Conservation (phyloP, 2,329 filamentous ascomycete species). For the Aspergillus amoenus region DNA sequence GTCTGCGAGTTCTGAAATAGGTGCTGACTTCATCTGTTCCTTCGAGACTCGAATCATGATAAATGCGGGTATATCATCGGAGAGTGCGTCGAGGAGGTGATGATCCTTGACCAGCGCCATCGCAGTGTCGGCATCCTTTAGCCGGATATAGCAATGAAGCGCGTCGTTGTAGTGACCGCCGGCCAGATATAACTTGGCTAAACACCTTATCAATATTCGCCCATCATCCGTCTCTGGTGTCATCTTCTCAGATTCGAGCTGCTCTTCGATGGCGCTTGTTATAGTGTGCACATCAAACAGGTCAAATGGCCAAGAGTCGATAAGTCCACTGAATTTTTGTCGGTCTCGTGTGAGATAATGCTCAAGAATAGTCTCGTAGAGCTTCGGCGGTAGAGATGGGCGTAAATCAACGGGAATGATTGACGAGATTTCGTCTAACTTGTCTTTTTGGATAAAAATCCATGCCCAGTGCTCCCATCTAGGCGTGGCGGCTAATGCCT, state of each 20-base stretch:
- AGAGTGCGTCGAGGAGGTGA: slow-evolving; percentile 84
- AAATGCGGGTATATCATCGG: slow-evolving; percentile 86
- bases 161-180: slow-evolving; percentile 81
- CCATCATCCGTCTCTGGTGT: slow-evolving; percentile 80
- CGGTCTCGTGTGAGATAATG: slow-evolving; percentile 84
- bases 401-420: slow-evolving; percentile 78
- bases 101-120: slow-evolving; percentile 84
- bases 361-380: slow-evolving; percentile 86
- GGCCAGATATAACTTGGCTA: slow-evolving; percentile 82
- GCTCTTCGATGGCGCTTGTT: slow-evolving; percentile 75
- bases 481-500: slow-evolving; percentile 74
- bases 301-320: slow-evolving; percentile 81
- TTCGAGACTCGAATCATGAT: slow-evolving; percentile 81
- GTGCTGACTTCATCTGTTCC: slow-evolving; percentile 65
- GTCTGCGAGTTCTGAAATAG: slow-evolving; percentile 70
- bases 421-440: slow-evolving; percentile 84
- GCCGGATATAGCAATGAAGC: slow-evolving; percentile 79
- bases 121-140: slow-evolving; percentile 88
- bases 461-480: slow-evolving; percentile 97
- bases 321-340: slow-evolving; percentile 70
- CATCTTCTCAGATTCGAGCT: slow-evolving; percentile 73
- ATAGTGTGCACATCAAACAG: slow-evolving; percentile 78
- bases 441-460: slow-evolving; percentile 81
- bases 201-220: slow-evolving; percentile 80
- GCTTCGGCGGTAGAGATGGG: slow-evolving; percentile 73